Conservation (phyloP, 345 rosid species). For the Hirschfeldia incana region DNA sequence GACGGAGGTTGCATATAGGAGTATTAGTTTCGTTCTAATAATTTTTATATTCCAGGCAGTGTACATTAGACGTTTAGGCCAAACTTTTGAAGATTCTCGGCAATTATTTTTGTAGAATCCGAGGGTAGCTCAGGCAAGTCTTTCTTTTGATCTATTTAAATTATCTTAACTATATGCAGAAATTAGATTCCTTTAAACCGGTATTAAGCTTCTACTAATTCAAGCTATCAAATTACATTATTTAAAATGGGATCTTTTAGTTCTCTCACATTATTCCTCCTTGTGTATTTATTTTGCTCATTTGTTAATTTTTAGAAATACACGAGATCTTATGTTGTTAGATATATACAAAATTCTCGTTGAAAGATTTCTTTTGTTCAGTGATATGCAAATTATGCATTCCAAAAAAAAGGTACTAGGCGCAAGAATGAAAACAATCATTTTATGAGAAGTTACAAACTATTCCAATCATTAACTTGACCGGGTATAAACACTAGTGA, state of each 20-base stretch:
- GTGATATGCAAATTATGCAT: conserved; percentile 16
- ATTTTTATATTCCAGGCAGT: background rate
- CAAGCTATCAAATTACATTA: background rate
- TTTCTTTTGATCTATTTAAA: background rate
- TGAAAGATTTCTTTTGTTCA: background rate
- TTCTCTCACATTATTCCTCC: background rate
- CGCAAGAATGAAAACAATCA: background rate
- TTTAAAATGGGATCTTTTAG: background rate
- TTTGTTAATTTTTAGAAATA: too few relatives aligned
- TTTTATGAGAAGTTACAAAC: conserved; percentile 5
- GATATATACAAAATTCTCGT: background rate
- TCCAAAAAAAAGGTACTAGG: background rate
- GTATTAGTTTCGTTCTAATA: conserved; percentile 19
- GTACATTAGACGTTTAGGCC: conserved; percentile 28
- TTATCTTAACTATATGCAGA: background rate
- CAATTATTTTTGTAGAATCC: conserved; percentile 26
- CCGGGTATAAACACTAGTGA: conserved; percentile 13
- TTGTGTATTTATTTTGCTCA: too few relatives aligned
- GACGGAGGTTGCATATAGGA: conserved; percentile 1
- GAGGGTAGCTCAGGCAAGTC: conserved; percentile 19
- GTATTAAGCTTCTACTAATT: background rate
- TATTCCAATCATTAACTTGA: conserved; percentile 23
- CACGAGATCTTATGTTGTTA: too few relatives aligned
- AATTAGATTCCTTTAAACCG: background rate
- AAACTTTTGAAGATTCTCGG: conserved; percentile 15